Evolutionary conservation across 345 rosid genomes (phyloP).

Genomic region (Brassica juncea): DNA sequence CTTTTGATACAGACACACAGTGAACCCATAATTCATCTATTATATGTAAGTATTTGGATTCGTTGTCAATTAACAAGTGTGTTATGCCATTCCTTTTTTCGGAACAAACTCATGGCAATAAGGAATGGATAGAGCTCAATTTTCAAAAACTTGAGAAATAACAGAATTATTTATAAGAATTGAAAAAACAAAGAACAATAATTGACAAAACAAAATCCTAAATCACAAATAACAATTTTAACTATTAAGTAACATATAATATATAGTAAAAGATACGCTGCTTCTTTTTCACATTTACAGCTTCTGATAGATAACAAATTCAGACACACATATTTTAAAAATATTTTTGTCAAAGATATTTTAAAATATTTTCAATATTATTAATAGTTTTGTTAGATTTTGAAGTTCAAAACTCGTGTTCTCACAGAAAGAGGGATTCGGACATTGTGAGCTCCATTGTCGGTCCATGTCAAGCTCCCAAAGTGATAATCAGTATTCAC

Average conservation of each 20-base stretch:
- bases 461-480: slow-evolving; percentile 69
- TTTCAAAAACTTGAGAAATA: neutral
- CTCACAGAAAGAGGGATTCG: slow-evolving; percentile 59
- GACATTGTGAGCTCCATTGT: slow-evolving; percentile 47
- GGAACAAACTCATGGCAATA: too few relatives aligned
- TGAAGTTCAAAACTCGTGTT: slow-evolving; percentile 39
- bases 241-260: neutral
- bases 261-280: neutral
- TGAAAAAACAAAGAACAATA: neutral
- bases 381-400: slow-evolving; percentile 13
- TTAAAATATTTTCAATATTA: neutral
- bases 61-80: too few relatives aligned
- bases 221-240: neutral
- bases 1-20: too few relatives aligned
- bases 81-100: too few relatives aligned
- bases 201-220: neutral
- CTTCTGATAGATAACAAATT: slow-evolving; percentile 9
- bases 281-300: slow-evolving; percentile 15
- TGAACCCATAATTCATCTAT: too few relatives aligned
- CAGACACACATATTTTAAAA: neutral
- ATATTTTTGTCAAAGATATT: neutral
- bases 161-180: neutral
- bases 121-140: too few relatives aligned
- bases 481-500: slow-evolving; percentile 49
- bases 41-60: too few relatives aligned